These are phyloP conservation scores for Hypericum perforatum DNA, from an alignment of 345 rosid genomes.

Conservation along the genomic window DNA sequence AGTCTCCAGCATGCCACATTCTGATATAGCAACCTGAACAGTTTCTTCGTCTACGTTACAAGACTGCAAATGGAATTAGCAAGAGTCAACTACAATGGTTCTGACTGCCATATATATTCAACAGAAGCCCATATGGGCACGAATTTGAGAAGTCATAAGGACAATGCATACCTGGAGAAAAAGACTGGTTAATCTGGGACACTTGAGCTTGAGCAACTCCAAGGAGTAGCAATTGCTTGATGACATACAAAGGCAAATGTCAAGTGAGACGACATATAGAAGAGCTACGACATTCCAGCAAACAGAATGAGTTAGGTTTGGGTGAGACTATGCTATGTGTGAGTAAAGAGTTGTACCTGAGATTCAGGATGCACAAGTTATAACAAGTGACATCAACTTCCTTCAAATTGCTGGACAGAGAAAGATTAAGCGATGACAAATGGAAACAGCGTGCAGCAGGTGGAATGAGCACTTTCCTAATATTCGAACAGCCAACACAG, in stretches of 20 bases:
- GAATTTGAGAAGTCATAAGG: neutral
- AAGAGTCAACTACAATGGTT: neutral
- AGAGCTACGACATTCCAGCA: neutral
- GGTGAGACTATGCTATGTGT: no score
- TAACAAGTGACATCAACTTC: conserved; percentile 75
- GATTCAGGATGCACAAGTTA: conserved; percentile 59
- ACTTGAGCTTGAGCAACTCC: conserved; percentile 71
- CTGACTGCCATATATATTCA: no score
- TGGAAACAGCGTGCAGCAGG: conserved; percentile 65
- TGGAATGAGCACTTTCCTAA: conserved; percentile 77
- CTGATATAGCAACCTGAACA: conserved; percentile 65
- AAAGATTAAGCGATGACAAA: conserved; percentile 72
- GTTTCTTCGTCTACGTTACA: conserved; percentile 70
- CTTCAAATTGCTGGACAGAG: conserved; percentile 74
- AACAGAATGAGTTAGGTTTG: neutral
- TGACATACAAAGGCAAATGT: conserved; percentile 4
- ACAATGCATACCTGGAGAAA: conserved; percentile 60
- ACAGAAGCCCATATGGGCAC: no score
- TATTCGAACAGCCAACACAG: conserved; percentile 89
- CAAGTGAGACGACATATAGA: conserved; percentile 7
- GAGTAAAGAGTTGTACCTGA: conserved; percentile 47
- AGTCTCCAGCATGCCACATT: conserved; percentile 77
- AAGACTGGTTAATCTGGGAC: conserved; percentile 79
- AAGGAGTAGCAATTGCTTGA: conserved; percentile 77
- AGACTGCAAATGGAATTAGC: conserved; percentile 27